Evolutionary conservation across 208 protist species (phyloP).

Genomic region (Chromosphaera perkinsii): DNA sequence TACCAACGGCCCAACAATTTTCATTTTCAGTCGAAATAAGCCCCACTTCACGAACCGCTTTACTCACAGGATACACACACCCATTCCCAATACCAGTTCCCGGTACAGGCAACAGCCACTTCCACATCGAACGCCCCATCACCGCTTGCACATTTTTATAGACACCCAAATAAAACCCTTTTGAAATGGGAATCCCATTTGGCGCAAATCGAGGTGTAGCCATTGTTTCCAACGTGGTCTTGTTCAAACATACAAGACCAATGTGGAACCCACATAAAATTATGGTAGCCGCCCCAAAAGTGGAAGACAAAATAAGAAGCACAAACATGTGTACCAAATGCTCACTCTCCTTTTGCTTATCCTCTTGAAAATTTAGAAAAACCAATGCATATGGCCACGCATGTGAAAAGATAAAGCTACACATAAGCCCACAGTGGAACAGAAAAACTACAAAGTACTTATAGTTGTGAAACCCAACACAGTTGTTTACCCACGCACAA

Average conservation of each 20-base stretch:
- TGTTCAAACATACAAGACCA: background rate
- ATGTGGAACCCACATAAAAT: background rate
- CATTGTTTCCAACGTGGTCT: background rate
- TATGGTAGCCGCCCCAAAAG: background rate
- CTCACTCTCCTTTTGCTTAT: background rate
- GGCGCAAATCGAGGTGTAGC: background rate
- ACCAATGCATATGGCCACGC: background rate
- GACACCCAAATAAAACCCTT: background rate
- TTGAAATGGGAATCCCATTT: background rate
- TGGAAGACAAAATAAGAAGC: background rate
- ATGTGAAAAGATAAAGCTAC: background rate
- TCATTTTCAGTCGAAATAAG: too few species aligned
- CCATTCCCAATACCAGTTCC: too few species aligned
- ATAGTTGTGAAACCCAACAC: slow-evolving; percentile 46
- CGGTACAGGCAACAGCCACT: slow-evolving; percentile 1
- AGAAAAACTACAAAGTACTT: slow-evolving; percentile 43
- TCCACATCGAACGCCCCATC: background rate
- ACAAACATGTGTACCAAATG: background rate
- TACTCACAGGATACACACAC: too few species aligned
- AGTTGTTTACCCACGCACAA: slow-evolving; percentile 54
- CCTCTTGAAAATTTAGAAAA: background rate
- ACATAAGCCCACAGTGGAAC: background rate
- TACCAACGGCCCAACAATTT: too few species aligned
- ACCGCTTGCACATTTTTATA: background rate
- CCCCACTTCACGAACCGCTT: too few species aligned